A percentile compares a stretch with the other conserved stretches of the same genome.
phyloP scores from a whole-genome alignment of 768 basidiomycete species.

The Auricularia sp. region DNA sequence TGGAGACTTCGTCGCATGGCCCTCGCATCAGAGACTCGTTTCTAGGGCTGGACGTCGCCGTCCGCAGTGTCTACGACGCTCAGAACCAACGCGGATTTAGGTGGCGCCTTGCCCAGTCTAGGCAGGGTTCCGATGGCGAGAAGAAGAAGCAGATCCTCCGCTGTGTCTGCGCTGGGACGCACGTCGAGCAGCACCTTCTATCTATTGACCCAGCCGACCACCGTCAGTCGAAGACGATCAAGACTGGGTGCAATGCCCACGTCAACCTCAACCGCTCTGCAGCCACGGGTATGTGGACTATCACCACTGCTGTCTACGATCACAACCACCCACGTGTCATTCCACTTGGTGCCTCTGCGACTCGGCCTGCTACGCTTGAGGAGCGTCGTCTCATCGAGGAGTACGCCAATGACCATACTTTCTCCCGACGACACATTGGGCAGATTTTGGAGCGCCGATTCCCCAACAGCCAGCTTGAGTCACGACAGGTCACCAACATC shows the following conservation, averaged over 20 bases:
- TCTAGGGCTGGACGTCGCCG: not conserved
- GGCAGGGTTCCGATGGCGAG: not conserved
- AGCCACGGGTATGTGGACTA: not conserved
- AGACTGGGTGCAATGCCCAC: not conserved
- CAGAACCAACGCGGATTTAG: not conserved
- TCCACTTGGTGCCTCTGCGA: conserved; percentile 11
- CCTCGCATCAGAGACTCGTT: not conserved
- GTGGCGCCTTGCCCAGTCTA: not conserved
- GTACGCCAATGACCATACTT: conserved; percentile 6
- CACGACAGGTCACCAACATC: conserved; percentile 23
- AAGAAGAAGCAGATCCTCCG: not conserved
- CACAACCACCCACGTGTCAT: conserved; percentile 21
- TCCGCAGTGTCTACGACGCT: not conserved
- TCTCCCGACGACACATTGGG: not conserved
- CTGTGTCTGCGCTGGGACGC: not conserved
- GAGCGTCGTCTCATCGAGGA: conserved; percentile 9
- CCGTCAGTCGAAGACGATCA: not conserved
- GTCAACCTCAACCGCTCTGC: conserved; percentile 1
- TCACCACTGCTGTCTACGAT: not conserved
- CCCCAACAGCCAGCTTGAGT: conserved; percentile 16
- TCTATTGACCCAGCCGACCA: not conserved
- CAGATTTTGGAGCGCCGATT: conserved; percentile 8
- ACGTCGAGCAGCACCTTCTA: not conserved
- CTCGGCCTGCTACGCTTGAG: conserved; percentile 12
- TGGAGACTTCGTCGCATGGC: too few relatives aligned